A percentile compares a stretch with the other conserved stretches of the same genome.
Evolutionary conservation across 2,329 filamentous ascomycete species (phyloP).

Genomic region (Pseudogymnoascus sp.): DNA sequence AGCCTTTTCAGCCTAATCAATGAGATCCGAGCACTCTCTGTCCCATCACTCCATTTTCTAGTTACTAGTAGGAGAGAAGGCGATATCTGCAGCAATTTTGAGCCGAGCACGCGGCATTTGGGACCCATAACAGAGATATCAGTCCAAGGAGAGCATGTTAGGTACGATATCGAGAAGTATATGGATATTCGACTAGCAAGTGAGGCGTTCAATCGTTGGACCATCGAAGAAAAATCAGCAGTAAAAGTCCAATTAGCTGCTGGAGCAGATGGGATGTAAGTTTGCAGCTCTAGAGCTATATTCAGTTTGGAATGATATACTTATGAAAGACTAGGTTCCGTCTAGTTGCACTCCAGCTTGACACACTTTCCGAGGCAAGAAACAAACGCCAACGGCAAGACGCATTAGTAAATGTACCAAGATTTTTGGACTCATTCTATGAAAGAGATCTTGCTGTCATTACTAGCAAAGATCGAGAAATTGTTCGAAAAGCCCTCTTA

Average conservation of each 20-base stretch:
- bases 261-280: background rate
- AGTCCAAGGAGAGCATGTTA: background rate
- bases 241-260: background rate
- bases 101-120: background rate
- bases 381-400: background rate
- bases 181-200: background rate
- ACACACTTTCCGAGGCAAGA: conserved; percentile 2
- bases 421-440: conserved; percentile 14
- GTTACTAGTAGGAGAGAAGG: conserved; percentile 5
- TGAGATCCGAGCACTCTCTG: background rate
- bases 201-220: background rate
- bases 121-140: background rate
- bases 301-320: background rate
- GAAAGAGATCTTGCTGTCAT: conserved; percentile 9
- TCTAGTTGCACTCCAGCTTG: conserved; percentile 16
- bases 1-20: conserved; percentile 7
- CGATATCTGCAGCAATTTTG: conserved; percentile 8
- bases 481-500: conserved; percentile 17
- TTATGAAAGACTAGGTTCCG: conserved; percentile 13
- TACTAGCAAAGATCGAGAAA: background rate
- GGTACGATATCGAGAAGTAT: background rate
- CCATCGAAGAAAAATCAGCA: background rate
- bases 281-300: background rate
- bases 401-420: conserved; percentile 11
- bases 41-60: background rate